These are phyloP conservation scores for Cornus suecica DNA, from an alignment of 148 eudicot genomes.

Conservation along the genomic window DNA sequence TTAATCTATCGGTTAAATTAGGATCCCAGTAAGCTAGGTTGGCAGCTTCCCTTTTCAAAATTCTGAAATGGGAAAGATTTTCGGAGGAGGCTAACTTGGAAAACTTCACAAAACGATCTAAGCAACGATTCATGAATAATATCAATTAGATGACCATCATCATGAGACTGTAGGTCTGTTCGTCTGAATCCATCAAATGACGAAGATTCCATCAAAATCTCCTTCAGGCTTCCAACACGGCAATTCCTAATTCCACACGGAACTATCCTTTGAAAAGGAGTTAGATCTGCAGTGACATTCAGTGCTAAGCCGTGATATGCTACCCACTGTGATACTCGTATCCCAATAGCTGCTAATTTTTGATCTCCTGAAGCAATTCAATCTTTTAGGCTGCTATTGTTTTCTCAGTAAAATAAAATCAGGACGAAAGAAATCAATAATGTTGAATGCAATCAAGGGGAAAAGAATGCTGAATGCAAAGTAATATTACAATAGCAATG, in stretches of 20 bases:
- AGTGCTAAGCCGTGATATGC: constrained; percentile 90
- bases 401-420: not conserved
- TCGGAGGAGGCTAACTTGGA: constrained; percentile 53
- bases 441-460: too few species aligned
- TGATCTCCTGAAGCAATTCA: constrained; percentile 49
- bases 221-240: constrained; percentile 79
- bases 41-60: not conserved
- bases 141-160: constrained; percentile 52
- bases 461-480: too few species aligned
- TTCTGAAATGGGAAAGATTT: constrained; percentile 13
- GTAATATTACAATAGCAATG: too few species aligned
- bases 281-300: constrained; percentile 75
- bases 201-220: constrained; percentile 33
- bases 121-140: constrained; percentile 43
- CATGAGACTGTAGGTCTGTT: constrained; percentile 6
- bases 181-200: constrained; percentile 13
- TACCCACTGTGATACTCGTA: constrained; percentile 77
- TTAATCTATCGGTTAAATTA: not conserved
- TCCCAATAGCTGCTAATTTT: constrained; percentile 84
- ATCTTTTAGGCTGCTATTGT: not conserved
- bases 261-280: constrained; percentile 68
- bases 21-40: not conserved
- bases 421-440: too few species aligned
- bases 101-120: constrained; percentile 69
- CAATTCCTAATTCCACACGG: constrained; percentile 86